Evolutionary conservation across 1,284 basidiomycete species (phyloP), one percentile per base, ranked within the genome.

Genomic region (Ceratobasidium sp.): DNA sequence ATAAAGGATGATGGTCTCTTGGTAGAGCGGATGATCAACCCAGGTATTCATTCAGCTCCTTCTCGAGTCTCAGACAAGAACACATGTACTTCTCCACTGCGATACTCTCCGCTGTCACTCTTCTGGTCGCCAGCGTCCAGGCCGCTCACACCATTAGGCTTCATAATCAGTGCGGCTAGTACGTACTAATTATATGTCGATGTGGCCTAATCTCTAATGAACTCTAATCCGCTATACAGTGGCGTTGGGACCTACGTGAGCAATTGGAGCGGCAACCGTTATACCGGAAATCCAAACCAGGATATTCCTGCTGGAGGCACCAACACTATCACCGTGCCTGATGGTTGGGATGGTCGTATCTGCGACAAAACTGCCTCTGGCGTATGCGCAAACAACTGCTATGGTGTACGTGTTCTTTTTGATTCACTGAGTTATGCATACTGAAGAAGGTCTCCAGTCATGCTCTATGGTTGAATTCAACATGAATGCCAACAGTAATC

Each of bases 321-420:
- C 45, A 64, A 50, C 18, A 52, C 18, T 30, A 34, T 64, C 16
- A 12, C 16, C 30, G 46, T 64, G 10, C 61, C 61, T 4, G 30
- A 36, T 21, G 73, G 71, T 36, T 74, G 73, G 73, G 71, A 74
- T 32, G 62, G 71, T 21, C 59, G 71, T 41, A 71, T 74, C 30
- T 74, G 73, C 50, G 71, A 74, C 45, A 58, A 48, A 8, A 52
- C 45, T 45, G 67, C 67, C n/a, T 58, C 67, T 21, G 71, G 71
- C 2, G 61, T 43, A 5, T 74, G 73, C 23, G 58, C 53, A 12
- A 72, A 72, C 48, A 65, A 23, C 55, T 74, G 71, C 71, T 72
- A 72, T 12, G 71, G 71, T 2, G n/a, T n/a, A n/a, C n/a, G 61
- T 28, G 6, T 34, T 34, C 18, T 62, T 45, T 45, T 3, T 12